Percentiles rank a stretch among this genome's conserved stretches.
Conservation (phyloP, 2,329 filamentous ascomycete species). For the Cladophialophora chaetospira region DNA sequence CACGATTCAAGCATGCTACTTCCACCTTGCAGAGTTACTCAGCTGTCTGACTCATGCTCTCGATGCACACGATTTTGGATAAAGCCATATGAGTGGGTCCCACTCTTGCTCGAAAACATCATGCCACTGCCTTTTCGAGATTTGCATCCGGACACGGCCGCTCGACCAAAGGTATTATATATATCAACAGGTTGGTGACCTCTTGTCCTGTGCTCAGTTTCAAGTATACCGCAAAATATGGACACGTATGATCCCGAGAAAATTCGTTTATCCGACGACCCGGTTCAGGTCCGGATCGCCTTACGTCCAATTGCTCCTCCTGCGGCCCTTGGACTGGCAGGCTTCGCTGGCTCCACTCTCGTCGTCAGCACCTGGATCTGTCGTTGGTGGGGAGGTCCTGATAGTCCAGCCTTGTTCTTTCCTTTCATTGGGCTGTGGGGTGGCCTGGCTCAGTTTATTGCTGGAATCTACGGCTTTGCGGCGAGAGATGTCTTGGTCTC, state of each 20-base stretch:
- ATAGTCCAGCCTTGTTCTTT: background rate
- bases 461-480: slow-evolving; percentile 2
- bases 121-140: background rate
- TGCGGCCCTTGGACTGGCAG: background rate
- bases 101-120: background rate
- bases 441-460: background rate
- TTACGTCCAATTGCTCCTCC: background rate
- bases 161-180: background rate
- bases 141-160: background rate
- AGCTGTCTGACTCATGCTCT: background rate
- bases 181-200: background rate
- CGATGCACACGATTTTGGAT: background rate
- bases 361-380: background rate
- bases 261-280: background rate
- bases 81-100: background rate
- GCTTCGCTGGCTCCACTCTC: background rate
- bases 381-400: background rate
- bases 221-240: background rate
- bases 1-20: too few relatives aligned
- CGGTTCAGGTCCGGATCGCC: background rate
- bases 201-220: background rate
- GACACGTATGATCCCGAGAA: background rate
- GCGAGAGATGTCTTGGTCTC: background rate
- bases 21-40: background rate
- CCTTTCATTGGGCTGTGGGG: background rate